phyloP scores from a whole-genome alignment of 164 flowering plant species.

The Taxillus chinensis region DNA sequence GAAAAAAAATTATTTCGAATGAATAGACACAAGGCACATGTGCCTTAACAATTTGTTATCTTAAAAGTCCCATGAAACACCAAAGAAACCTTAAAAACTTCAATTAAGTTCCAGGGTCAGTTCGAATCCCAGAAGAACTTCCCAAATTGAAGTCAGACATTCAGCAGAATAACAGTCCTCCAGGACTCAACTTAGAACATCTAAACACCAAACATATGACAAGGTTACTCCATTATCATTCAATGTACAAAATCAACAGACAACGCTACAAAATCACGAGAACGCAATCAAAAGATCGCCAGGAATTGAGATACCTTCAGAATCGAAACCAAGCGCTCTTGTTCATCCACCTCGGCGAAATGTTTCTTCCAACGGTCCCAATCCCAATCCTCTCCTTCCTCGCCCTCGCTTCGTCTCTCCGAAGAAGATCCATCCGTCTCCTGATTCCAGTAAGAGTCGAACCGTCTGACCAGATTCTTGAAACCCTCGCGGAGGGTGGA shows the following conservation, averaged over 20 bases:
- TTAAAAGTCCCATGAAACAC: too few species aligned
- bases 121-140: too few species aligned
- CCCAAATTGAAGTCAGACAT: too few species aligned
- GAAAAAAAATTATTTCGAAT: too few species aligned
- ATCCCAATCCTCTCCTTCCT: constrained; percentile 52
- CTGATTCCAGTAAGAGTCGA: constrained; percentile 29
- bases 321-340: constrained; percentile 51
- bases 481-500: constrained; percentile 32
- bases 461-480: constrained; percentile 24
- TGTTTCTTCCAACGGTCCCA: constrained; percentile 89
- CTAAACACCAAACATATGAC: background rate
- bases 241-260: background rate
- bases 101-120: too few species aligned
- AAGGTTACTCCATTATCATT: background rate
- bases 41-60: too few species aligned
- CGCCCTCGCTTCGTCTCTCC: constrained; percentile 4
- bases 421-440: constrained; percentile 5
- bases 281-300: background rate
- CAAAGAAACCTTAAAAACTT: too few species aligned
- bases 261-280: background rate
- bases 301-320: constrained; percentile 43
- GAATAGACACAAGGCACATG: too few species aligned
- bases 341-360: constrained; percentile 65
- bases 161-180: too few species aligned
- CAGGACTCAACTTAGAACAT: too few species aligned